Conservation (phyloP, 257 asterid species). For the Solanum corneliomulleri region DNA sequence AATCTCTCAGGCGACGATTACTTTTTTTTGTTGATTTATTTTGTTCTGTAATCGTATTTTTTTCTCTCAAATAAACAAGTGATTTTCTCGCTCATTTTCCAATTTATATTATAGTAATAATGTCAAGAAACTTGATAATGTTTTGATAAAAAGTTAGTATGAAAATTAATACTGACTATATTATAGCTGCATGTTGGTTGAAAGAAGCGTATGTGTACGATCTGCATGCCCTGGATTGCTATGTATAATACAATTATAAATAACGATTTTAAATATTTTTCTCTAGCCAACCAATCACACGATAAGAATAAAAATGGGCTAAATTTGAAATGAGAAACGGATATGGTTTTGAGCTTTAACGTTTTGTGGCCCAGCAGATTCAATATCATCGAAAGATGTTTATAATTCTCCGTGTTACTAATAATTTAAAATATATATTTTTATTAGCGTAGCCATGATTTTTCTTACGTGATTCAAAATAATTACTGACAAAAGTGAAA, state of each 20-base stretch:
- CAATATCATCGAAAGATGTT: not conserved
- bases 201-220: not conserved
- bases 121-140: not conserved
- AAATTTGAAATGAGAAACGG: not conserved
- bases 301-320: not conserved
- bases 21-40: too few relatives aligned
- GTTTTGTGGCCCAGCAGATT: not conserved
- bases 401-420: not conserved
- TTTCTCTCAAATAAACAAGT: not conserved
- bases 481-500: not conserved
- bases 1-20: slow-evolving; percentile 90
- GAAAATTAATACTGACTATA: too few relatives aligned
- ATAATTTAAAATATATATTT: not conserved
- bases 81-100: not conserved
- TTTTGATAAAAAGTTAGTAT: not conserved
- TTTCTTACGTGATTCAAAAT: not conserved
- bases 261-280: not conserved
- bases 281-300: not conserved
- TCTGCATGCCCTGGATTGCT: not conserved
- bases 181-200: not conserved
- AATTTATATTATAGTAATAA: too few relatives aligned
- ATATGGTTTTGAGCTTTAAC: not conserved
- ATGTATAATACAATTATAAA: not conserved
- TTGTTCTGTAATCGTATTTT: not conserved
- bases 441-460: not conserved